phyloP scores from a whole-genome alignment of 768 basidiomycete species.

The Mycena albidolilacea region DNA sequence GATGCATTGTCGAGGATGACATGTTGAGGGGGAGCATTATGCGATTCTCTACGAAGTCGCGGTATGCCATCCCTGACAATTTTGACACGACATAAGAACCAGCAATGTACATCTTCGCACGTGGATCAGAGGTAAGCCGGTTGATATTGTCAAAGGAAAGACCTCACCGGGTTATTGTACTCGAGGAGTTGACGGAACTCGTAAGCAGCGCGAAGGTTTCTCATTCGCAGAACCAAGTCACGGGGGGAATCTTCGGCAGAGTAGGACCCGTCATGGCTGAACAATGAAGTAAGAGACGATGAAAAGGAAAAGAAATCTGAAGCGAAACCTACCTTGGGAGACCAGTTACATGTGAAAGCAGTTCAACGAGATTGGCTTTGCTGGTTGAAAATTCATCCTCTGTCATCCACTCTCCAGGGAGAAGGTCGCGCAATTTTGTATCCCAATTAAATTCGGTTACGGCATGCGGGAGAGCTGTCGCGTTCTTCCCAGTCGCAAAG shows the following conservation, averaged over 20 bases:
- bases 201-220: background rate
- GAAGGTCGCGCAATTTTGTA: constrained; percentile 52
- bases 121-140: background rate
- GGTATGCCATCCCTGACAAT: background rate
- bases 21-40: background rate
- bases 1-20: background rate
- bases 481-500: constrained; percentile 52
- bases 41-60: background rate
- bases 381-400: constrained; percentile 56
- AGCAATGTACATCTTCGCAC: background rate
- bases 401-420: constrained; percentile 58
- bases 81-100: background rate
- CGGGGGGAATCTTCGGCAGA: background rate
- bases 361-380: constrained; percentile 53
- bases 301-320: background rate
- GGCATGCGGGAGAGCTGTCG: constrained; percentile 50
- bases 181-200: background rate
- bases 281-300: constrained; percentile 31
- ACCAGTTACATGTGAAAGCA: background rate
- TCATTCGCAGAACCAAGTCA: background rate
- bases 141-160: background rate
- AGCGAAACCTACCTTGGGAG: constrained; percentile 36
- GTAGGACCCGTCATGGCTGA: background rate
- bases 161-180: background rate
- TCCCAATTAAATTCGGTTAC: constrained; percentile 52